Evolutionary conservation across 257 asterid genomes (phyloP).

Genomic region (Anisodus tanguticus): DNA sequence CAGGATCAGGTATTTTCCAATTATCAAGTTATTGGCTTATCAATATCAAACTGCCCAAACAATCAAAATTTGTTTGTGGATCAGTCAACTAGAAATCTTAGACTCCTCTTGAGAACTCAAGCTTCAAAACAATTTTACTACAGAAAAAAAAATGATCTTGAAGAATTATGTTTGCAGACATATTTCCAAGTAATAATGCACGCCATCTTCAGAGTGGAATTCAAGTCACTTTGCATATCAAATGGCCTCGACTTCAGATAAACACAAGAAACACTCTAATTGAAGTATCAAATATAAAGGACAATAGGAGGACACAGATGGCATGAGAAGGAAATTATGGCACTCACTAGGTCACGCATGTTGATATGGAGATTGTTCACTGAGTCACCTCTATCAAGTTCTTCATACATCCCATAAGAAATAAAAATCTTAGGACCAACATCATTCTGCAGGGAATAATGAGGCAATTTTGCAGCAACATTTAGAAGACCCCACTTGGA

Average conservation of each 20-base stretch:
- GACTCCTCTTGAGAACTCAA: neutral
- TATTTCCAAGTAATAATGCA: neutral
- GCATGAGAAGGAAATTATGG: conserved; percentile 6
- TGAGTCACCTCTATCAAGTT: conserved; percentile 66
- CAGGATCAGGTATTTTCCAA: neutral
- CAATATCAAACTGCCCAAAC: conserved; percentile 4
- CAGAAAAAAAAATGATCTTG: neutral
- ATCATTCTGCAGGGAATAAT: conserved; percentile 95
- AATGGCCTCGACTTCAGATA: neutral
- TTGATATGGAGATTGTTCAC: conserved; percentile 78
- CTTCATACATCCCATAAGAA: conserved; percentile 76
- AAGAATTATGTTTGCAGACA: neutral
- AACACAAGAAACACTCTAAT: conserved; percentile 14
- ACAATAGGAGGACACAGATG: conserved; percentile 7
- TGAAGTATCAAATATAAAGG: neutral
- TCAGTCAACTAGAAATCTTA: neutral
- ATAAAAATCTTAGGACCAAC: conserved; percentile 91
- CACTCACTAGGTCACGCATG: conserved; percentile 90
- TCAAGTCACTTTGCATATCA: conserved; percentile 7
- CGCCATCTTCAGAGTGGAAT: neutral
- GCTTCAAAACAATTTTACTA: neutral
- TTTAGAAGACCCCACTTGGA: conserved; percentile 98
- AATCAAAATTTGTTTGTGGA: neutral
- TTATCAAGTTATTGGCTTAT: neutral
- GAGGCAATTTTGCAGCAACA: conserved; percentile 97